Evolutionary conservation across 129 eudicot species (phyloP).

Genomic region (Escallonia herrerae): DNA sequence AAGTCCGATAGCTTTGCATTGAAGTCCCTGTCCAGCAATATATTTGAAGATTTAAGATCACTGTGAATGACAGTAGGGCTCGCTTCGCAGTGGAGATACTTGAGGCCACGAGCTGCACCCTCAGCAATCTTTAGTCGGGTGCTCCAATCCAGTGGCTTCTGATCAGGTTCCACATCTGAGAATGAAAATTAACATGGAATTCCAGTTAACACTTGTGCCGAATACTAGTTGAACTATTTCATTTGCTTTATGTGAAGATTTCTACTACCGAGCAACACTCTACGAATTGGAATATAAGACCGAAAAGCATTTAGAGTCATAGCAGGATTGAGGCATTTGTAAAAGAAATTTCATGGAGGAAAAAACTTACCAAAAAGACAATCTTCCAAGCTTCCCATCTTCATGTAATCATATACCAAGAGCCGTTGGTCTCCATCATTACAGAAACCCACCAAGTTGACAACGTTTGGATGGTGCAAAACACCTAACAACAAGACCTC

Average conservation of each 20-base stretch:
- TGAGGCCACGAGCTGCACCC: conserved; percentile 84
- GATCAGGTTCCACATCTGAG: conserved; percentile 41
- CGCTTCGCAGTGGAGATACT: conserved; percentile 71
- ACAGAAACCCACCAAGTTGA: conserved; percentile 14
- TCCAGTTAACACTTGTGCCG: conserved; percentile 1
- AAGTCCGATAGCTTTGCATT: conserved; percentile 82
- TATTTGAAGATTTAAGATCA: conserved; percentile 84
- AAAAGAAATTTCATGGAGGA: no score
- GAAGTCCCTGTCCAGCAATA: conserved; percentile 71
- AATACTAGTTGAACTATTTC: no score
- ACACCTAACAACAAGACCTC: no score
- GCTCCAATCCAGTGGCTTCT: conserved; percentile 65
- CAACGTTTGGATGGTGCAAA: no score
- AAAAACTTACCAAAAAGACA: conserved; percentile 66
- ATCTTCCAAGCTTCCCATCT: conserved; percentile 74
- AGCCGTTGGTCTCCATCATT: conserved; percentile 79
- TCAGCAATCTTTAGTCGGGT: conserved; percentile 74
- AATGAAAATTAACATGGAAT: not conserved
- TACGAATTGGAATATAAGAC: no score
- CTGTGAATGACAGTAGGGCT: conserved; percentile 86
- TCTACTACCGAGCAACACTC: no score
- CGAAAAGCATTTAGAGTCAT: no score
- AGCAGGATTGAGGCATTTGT: no score
- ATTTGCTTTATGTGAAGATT: no score
- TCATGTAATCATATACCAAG: conserved; percentile 86